Base-by-base conservation (phyloP, 108 stramenopile genomes). In the Schizochytrium sp. region DNA sequence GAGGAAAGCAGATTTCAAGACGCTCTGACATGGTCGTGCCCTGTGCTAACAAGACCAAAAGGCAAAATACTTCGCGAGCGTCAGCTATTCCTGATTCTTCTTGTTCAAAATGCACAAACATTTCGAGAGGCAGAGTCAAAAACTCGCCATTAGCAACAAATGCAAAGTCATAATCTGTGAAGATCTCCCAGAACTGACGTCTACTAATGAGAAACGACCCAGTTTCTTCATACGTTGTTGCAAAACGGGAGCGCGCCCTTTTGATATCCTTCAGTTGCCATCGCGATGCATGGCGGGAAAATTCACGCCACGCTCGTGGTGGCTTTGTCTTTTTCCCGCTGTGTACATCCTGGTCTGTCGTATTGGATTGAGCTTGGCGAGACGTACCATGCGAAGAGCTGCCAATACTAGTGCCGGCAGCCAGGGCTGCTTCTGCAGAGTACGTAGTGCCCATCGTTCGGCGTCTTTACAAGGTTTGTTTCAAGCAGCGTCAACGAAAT, bases 81-180 rank as follows among this genome's bases (percentile, higher is more conserved):
- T 83, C 76, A 5, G 40, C 76, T 13, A 83, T 83, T n/a, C 76
- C 76, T 38, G 76, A 55, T 10, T 83, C 50, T 10, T 83, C 76
- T 42, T 83, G 76, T 53, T 83, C 76, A 42, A 83, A 83, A 53
- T 55, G 38, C 17, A 10, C 76, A 83, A 83, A 83, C 17, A 83
- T 28, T n/a, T 83, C 76, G 45, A 83, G 76, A 8, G 76, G 76
- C 76, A 83, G 50, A 17, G 76, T 10, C 28, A 83, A 40, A 2
- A 83, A 83, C 76, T 83, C 53, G 28, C 76, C 76, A 10, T 83
- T 49, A 2, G 49, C 28, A 8, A 83, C 76, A n/a, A 55, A n/a
- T 53, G 50, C 8, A 50, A 83, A 83, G 76, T 83, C 76, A 40
- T 83, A 83, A 53, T 83, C 76, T 40, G 76, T 83, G 47, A 83